Percentiles rank a stretch among this genome's conserved stretches.
phyloP scores from a whole-genome alignment of 805 yeast species.

The Cyberlindnera maclurae region DNA sequence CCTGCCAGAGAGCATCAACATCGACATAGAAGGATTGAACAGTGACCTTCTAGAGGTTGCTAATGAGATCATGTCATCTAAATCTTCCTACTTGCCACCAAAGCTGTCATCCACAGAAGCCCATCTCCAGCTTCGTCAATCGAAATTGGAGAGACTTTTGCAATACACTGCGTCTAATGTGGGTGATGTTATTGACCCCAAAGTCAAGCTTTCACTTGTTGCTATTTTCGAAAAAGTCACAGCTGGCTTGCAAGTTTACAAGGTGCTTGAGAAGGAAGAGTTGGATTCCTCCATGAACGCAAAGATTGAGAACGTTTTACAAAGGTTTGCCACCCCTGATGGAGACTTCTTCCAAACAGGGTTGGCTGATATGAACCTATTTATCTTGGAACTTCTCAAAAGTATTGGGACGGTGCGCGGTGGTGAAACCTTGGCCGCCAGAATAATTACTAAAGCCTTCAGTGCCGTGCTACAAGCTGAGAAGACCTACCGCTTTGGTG shows the following conservation, averaged over 20 bases:
- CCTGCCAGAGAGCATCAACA: slow-evolving; percentile 36
- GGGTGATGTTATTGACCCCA: slow-evolving; percentile 24
- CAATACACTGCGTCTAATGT: slow-evolving; percentile 41
- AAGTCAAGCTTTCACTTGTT: slow-evolving; percentile 33
- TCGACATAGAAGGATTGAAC: slow-evolving; percentile 40
- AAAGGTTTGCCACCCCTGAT: not conserved
- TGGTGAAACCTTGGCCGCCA: slow-evolving; percentile 16
- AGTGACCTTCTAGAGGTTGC: slow-evolving; percentile 44
- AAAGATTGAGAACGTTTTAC: not conserved
- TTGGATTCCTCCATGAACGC: not conserved
- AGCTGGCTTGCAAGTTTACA: slow-evolving; percentile 31
- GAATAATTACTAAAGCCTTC: slow-evolving; percentile 22
- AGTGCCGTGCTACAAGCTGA: slow-evolving; percentile 35
- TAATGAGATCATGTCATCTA: slow-evolving; percentile 49
- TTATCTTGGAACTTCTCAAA: slow-evolving; percentile 22
- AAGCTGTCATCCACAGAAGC: slow-evolving; percentile 42
- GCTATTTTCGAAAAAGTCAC: slow-evolving; percentile 36
- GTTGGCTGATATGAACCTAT: slow-evolving; percentile 20
- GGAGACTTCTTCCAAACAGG: slow-evolving; percentile 22
- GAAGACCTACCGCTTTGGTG: slow-evolving; percentile 25
- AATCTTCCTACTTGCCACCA: slow-evolving; percentile 50
- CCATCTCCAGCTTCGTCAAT: slow-evolving; percentile 44
- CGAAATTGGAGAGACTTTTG: slow-evolving; percentile 38
- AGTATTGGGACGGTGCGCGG: slow-evolving; percentile 10
- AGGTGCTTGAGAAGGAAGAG: slow-evolving; percentile 4